A percentile compares a stretch with the other conserved stretches of the same genome.
Evolutionary conservation across 1,284 basidiomycete species (phyloP).

Genomic region (Ceratobasidium sp.): DNA sequence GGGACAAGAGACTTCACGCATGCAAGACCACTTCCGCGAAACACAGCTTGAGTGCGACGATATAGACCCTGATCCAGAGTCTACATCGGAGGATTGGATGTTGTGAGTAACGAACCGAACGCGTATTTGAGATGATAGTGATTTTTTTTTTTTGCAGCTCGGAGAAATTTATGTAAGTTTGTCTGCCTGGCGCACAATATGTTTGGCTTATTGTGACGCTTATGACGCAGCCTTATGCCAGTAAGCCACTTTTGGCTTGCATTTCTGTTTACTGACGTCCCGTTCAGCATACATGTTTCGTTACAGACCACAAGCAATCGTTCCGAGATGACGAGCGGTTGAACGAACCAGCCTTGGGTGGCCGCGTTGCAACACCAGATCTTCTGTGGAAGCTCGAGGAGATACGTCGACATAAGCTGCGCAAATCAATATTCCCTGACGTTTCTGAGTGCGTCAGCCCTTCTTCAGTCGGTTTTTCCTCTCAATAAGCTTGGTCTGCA

Average conservation of each 20-base stretch:
- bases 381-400: conserved; percentile 67
- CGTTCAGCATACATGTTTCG: conserved; percentile 70
- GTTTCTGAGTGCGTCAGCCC: conserved; percentile 61
- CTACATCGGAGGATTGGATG: conserved; percentile 65
- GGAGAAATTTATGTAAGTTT: conserved; percentile 69
- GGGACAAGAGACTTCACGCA: conserved; percentile 44
- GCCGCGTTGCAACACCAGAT: conserved; percentile 51
- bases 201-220: background rate
- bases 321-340: conserved; percentile 60
- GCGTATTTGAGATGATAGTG: conserved; percentile 41
- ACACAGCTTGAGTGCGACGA: conserved; percentile 59
- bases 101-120: conserved; percentile 62
- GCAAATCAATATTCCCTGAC: conserved; percentile 65
- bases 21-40: conserved; percentile 49
- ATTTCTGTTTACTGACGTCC: background rate
- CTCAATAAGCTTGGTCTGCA: background rate
- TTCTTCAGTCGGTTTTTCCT: conserved; percentile 7
- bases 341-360: conserved; percentile 50
- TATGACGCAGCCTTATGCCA: background rate
- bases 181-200: background rate
- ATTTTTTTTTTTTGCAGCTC: conserved; percentile 53
- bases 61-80: conserved; percentile 69
- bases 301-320: conserved; percentile 72
- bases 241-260: conserved; percentile 20
- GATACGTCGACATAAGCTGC: conserved; percentile 62